These are phyloP conservation scores for Sclerospora graminicola DNA, from an alignment of 352 stramenopile genomes.

Conservation along the genomic window DNA sequence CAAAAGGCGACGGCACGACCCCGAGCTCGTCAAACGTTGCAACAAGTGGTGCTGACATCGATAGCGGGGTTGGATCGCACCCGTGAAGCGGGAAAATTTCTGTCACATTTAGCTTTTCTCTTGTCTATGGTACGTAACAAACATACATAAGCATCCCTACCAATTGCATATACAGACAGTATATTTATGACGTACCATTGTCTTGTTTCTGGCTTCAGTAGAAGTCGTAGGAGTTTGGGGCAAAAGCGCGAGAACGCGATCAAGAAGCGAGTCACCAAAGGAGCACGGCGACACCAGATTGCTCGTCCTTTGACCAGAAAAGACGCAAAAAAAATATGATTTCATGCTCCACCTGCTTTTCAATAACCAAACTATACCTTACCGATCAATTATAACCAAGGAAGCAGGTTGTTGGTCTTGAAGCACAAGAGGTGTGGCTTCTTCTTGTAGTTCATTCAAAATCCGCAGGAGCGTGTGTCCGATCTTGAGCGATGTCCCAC, in stretches of 20 bases:
- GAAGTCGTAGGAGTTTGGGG: slow-evolving; percentile 32
- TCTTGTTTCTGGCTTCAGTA: slow-evolving; percentile 4
- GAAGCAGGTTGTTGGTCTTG: slow-evolving; percentile 38
- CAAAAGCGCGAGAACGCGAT: slow-evolving; percentile 52
- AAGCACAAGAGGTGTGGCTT: slow-evolving; percentile 21
- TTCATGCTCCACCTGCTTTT: too few species aligned
- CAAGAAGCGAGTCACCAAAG: slow-evolving; percentile 56
- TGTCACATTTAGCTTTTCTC: slow-evolving; percentile 32
- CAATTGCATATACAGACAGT: background rate
- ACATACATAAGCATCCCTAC: background rate
- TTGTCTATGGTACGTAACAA: too few species aligned
- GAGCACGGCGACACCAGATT: slow-evolving; percentile 54
- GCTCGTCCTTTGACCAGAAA: slow-evolving; percentile 28
- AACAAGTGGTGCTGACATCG: slow-evolving; percentile 6
- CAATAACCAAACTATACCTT: slow-evolving; percentile 1
- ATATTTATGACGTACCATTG: slow-evolving; percentile 7
- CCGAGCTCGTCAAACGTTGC: slow-evolving; percentile 1
- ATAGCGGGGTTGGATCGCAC: slow-evolving; percentile 40
- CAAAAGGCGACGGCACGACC: slow-evolving; percentile 42
- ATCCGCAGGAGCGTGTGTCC: slow-evolving; percentile 64
- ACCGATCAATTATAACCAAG: slow-evolving; percentile 64
- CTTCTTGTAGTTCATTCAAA: slow-evolving; percentile 46
- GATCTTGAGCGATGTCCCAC: slow-evolving; percentile 65
- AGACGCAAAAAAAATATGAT: background rate
- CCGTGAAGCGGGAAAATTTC: slow-evolving; percentile 63